These are phyloP conservation scores for Primulina eburnea DNA, from an alignment of 257 asterid species.

Conservation along the genomic window DNA sequence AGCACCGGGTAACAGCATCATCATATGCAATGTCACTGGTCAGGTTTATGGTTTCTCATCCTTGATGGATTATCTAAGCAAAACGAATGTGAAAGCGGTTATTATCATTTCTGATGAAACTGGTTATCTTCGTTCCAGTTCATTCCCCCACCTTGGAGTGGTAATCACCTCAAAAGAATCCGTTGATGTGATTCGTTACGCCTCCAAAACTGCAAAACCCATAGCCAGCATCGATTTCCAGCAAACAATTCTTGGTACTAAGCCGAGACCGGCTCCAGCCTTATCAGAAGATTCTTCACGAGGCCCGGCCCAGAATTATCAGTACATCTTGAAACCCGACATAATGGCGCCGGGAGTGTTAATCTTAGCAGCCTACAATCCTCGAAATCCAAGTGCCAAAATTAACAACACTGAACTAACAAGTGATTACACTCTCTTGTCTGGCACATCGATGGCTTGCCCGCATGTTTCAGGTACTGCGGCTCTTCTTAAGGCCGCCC, in stretches of 20 bases:
- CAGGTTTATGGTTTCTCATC: too few species aligned
- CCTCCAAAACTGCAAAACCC: conserved; percentile 13
- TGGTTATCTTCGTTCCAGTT: too few species aligned
- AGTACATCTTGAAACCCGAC: conserved; percentile 52
- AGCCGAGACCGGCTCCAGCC: conserved; percentile 49
- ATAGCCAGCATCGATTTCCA: conserved; percentile 46
- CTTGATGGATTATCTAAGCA: too few species aligned
- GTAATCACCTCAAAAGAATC: too few species aligned
- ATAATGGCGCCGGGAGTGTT: conserved; percentile 53
- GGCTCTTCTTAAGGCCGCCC: conserved; percentile 43
- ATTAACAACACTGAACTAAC: conserved; percentile 29
- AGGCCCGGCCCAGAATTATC: conserved; percentile 51
- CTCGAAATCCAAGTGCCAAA: conserved; percentile 4
- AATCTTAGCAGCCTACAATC: conserved; percentile 41
- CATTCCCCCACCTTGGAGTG: too few species aligned
- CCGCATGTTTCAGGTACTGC: conserved; percentile 51
- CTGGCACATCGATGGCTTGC: conserved; percentile 61
- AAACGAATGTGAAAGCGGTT: too few species aligned
- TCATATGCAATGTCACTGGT: too few species aligned
- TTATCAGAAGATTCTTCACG: conserved; percentile 40
- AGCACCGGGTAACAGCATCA: too few species aligned
- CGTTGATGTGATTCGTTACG: too few species aligned
- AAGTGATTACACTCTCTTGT: conserved; percentile 31
- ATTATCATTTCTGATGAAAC: too few species aligned
- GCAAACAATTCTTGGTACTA: conserved; percentile 44